Percentiles rank a stretch among this genome's conserved stretches.
phyloP scores from a whole-genome alignment of 2,329 filamentous ascomycete species.

The Sphaerulina vaccinii region DNA sequence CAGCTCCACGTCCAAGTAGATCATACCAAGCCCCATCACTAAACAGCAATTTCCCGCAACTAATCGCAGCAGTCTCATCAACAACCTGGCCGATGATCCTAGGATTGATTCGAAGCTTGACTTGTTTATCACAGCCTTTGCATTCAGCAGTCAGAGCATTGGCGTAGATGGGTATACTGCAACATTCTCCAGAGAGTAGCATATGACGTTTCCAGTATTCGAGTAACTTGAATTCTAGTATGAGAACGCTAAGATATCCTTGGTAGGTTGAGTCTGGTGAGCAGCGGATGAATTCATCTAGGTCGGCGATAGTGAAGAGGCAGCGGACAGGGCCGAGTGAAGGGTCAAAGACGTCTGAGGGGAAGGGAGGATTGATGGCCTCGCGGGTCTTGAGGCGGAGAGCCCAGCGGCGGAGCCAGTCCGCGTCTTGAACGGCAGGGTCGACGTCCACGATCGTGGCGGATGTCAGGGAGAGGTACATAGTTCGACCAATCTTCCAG shows the following conservation, averaged over 20 bases:
- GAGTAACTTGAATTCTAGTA: slow-evolving; percentile 45
- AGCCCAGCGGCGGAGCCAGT: slow-evolving; percentile 54
- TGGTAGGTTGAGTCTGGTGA: slow-evolving; percentile 40
- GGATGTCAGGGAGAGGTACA: slow-evolving; percentile 39
- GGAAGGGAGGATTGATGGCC: slow-evolving; percentile 51
- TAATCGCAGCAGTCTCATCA: slow-evolving; percentile 58
- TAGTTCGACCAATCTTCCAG: slow-evolving; percentile 34
- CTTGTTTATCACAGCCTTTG: slow-evolving; percentile 42
- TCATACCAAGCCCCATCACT: slow-evolving; percentile 54
- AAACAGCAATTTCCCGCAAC: slow-evolving; percentile 55
- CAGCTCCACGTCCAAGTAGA: slow-evolving; percentile 47
- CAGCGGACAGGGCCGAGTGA: slow-evolving; percentile 34
- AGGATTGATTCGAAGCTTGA: slow-evolving; percentile 44
- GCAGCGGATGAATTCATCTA: slow-evolving; percentile 44
- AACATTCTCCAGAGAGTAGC: slow-evolving; percentile 51
- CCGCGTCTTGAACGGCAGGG: slow-evolving; percentile 53
- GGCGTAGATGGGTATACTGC: slow-evolving; percentile 55
- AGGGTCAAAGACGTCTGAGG: slow-evolving; percentile 35
- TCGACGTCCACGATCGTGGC: slow-evolving; percentile 57
- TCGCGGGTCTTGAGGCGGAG: slow-evolving; percentile 50
- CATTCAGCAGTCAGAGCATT: slow-evolving; percentile 45
- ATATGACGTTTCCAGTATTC: slow-evolving; percentile 44
- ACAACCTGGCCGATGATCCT: slow-evolving; percentile 45
- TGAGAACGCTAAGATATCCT: slow-evolving; percentile 47
- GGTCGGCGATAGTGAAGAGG: slow-evolving; percentile 46